These are phyloP conservation scores for Talaromyces sp. DNA, from an alignment of 2,329 filamentous ascomycete species.

Conservation along the genomic window DNA sequence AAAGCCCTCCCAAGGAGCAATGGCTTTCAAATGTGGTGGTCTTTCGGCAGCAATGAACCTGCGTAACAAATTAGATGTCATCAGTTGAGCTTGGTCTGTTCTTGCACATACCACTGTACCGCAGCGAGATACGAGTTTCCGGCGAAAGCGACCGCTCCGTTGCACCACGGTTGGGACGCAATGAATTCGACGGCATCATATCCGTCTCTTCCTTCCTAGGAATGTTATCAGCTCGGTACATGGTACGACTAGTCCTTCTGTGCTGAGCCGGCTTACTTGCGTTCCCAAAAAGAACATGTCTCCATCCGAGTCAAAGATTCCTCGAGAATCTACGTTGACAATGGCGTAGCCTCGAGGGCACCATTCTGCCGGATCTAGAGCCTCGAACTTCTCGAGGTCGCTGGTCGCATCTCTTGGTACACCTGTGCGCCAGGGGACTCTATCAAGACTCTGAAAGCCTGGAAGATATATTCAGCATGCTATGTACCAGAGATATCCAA, in stretches of 20 bases:
- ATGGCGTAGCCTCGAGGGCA: constrained; percentile 22
- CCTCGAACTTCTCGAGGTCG: constrained; percentile 24
- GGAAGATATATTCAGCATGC: background rate
- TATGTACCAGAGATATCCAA: background rate
- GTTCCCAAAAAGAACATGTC: constrained; percentile 16
- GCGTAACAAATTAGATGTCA: background rate
- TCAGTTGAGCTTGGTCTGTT: background rate
- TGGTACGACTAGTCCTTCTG: background rate
- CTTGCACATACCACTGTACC: constrained; percentile 10
- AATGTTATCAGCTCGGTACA: no score
- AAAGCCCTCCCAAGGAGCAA: constrained; percentile 18
- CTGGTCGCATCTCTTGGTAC: constrained; percentile 9
- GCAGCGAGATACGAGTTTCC: constrained; percentile 13
- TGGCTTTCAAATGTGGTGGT: constrained; percentile 14
- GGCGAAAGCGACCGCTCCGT: constrained; percentile 11
- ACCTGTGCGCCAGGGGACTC: constrained; percentile 8
- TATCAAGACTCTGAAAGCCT: background rate
- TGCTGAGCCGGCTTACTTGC: background rate
- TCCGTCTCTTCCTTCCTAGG: constrained; percentile 6
- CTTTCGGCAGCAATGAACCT: constrained; percentile 1
- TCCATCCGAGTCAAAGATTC: constrained; percentile 20
- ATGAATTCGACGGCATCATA: constrained; percentile 12
- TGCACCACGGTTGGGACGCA: constrained; percentile 11
- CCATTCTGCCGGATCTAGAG: constrained; percentile 25
- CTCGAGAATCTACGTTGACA: constrained; percentile 25